A percentile compares a stretch with the other conserved stretches of the same genome.
These are phyloP conservation scores for Boletales sp. DNA, from an alignment of 768 basidiomycete genomes.

Conservation along the genomic window DNA sequence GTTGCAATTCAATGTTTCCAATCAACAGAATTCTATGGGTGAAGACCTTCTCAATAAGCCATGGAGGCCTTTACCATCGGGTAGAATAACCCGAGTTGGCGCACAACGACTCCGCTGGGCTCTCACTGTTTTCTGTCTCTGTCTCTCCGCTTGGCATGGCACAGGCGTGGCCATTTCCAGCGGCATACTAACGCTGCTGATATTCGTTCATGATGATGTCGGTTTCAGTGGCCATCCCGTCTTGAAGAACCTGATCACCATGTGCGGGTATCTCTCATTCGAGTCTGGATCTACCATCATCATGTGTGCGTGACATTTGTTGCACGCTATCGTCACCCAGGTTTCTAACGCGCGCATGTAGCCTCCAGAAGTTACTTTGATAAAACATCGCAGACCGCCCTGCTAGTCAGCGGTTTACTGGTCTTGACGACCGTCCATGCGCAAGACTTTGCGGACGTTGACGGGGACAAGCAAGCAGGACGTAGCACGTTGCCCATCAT, in stretches of 20 bases:
- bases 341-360: no score
- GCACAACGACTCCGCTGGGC: slow-evolving; percentile 36
- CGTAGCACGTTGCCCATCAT: slow-evolving; percentile 40
- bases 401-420: slow-evolving; percentile 3
- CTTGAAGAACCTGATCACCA: not conserved
- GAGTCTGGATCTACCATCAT: not conserved
- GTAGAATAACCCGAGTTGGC: slow-evolving; percentile 32
- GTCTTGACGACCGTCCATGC: slow-evolving; percentile 31
- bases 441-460: slow-evolving; percentile 36
- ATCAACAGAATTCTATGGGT: slow-evolving; percentile 35
- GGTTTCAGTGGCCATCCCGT: slow-evolving; percentile 14
- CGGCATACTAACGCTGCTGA: slow-evolving; percentile 9
- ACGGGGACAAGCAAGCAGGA: slow-evolving; percentile 35
- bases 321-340: no score
- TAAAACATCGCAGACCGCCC: slow-evolving; percentile 15
- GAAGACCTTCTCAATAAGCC: slow-evolving; percentile 42
- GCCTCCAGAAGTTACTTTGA: not conserved
- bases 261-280: not conserved
- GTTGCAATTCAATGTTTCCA: slow-evolving; percentile 37
- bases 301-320: not conserved
- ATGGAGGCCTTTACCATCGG: slow-evolving; percentile 41
- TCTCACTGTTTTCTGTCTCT: slow-evolving; percentile 30
- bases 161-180: slow-evolving; percentile 27
- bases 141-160: slow-evolving; percentile 30
- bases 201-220: slow-evolving; percentile 35